Base-by-base conservation (phyloP, 108 stramenopile species). In the Nannochloropsis oceanica region DNA sequence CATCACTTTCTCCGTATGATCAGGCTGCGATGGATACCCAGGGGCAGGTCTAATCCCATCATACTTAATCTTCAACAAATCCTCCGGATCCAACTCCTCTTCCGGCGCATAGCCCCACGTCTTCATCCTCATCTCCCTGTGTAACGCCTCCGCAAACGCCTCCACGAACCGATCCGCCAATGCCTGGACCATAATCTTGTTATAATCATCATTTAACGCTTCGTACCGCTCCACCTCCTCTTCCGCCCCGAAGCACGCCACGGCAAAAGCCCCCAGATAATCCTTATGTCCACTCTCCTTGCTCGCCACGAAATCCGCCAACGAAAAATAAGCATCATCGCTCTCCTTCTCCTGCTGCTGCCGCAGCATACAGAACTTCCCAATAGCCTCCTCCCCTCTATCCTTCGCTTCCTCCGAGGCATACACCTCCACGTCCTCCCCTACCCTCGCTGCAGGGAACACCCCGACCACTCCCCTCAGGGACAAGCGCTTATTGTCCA, bases 11-110 rank as follows among this genome's bases (percentile, higher is more conserved):
- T 99, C 99, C 20, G 99, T 99, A 93, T 99, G 99, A 88, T 99
- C 99, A 24, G 99, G 99, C 88, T 99, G 99, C 18, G 96, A 95
- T 79, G 99, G 99, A 87, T 99, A 99, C 13, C 99, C 99, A 25
- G 99, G 99, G 27, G 99, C 99, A 43, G 99, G 99, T 44, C 99
- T 95, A 86, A 99, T 97, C 43, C 99, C 99, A 80, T 97, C 95
- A 92, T 99, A 99, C 90, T 97, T 98, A 87, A 98, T 95, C 93
- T 98, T 98, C 46, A 99, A 91, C 43, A 99, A 90, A 90, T 99
- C 99, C 42, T 92, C 93, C 82, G 96, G 95, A 80, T 92, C 87
- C 80, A 98, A 88, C 43, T 89, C 86, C 84, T 98, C 97, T 44
- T 92, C 92, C 10, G 87, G 84, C 43, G 97, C 98, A 90, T 97